These are phyloP conservation scores for Leccinum uliginosum DNA, from an alignment of 768 basidiomycete genomes.

Conservation along the genomic window DNA sequence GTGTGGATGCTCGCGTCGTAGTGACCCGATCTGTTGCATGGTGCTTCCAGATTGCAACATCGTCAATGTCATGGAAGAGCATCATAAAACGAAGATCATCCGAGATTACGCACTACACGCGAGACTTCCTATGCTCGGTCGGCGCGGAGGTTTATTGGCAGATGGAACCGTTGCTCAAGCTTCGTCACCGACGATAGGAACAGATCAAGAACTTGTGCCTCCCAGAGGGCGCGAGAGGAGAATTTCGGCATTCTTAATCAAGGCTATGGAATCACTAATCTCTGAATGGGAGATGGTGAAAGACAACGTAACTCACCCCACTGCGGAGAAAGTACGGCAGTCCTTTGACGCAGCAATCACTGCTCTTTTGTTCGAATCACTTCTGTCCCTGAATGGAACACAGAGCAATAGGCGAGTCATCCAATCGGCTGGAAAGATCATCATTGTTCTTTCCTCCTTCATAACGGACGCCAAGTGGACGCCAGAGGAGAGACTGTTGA, in stretches of 20 bases:
- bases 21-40: constrained; percentile 43
- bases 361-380: constrained; percentile 65
- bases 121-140: constrained; percentile 45
- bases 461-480: constrained; percentile 46
- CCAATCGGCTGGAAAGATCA: constrained; percentile 55
- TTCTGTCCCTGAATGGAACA: constrained; percentile 62
- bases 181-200: constrained; percentile 3
- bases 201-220: constrained; percentile 34
- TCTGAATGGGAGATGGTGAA: constrained; percentile 45
- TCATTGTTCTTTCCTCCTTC: constrained; percentile 41
- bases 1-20: constrained; percentile 49
- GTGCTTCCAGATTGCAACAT: constrained; percentile 68
- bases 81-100: constrained; percentile 53
- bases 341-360: constrained; percentile 66
- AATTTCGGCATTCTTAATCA: constrained; percentile 58
- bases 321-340: constrained; percentile 61
- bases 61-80: constrained; percentile 55
- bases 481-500: constrained; percentile 54
- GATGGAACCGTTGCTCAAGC: constrained; percentile 1
- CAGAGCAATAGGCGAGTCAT: constrained; percentile 57
- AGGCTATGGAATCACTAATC: constrained; percentile 50
- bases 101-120: constrained; percentile 68
- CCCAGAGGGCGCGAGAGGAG: constrained; percentile 58
- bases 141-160: constrained; percentile 4
- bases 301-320: constrained; percentile 34